Conservation (phyloP, 2,329 filamentous ascomycete genomes). For the Exophiala oligosperma region DNA sequence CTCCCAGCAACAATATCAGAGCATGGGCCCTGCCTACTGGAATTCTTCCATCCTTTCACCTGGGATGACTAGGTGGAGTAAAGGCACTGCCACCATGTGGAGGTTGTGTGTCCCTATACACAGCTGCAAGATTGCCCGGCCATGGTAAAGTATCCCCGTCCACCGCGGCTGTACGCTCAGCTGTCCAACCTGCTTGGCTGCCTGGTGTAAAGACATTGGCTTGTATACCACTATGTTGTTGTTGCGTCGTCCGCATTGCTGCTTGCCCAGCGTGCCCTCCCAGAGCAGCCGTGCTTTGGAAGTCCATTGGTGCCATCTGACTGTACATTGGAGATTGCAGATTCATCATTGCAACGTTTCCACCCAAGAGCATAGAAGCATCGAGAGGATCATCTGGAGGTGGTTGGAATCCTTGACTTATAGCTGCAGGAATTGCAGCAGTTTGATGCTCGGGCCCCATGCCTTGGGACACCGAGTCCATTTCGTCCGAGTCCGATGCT, state of each 20-base stretch:
- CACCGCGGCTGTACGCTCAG: not conserved
- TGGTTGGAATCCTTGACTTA: slow-evolving; percentile 1
- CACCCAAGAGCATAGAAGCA: slow-evolving; percentile 11
- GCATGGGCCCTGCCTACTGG: no score
- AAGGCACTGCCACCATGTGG: slow-evolving; percentile 4
- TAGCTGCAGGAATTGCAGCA: not conserved
- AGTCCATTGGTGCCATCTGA: slow-evolving; percentile 2
- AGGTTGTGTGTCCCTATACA: not conserved
- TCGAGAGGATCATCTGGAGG: slow-evolving; percentile 6
- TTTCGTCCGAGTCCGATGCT: not conserved
- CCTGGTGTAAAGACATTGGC: not conserved
- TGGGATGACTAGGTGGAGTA: not conserved
- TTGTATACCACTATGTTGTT: not conserved
- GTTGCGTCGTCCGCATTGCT: not conserved
- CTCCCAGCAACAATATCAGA: no score
- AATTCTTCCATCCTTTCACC: not conserved
- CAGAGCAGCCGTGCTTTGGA: not conserved
- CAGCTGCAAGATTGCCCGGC: slow-evolving; percentile 20
- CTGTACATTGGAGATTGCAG: slow-evolving; percentile 5
- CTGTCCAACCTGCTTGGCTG: slow-evolving; percentile 5
- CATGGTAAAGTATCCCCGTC: slow-evolving; percentile 11
- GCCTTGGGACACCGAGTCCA: not conserved
- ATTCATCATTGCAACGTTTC: slow-evolving; percentile 1
- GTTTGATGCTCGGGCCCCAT: not conserved
- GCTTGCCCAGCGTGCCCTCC: not conserved